Evolutionary conservation across 805 yeast genomes (phyloP).

Genomic region (Metschnikowia arizonensis): DNA sequence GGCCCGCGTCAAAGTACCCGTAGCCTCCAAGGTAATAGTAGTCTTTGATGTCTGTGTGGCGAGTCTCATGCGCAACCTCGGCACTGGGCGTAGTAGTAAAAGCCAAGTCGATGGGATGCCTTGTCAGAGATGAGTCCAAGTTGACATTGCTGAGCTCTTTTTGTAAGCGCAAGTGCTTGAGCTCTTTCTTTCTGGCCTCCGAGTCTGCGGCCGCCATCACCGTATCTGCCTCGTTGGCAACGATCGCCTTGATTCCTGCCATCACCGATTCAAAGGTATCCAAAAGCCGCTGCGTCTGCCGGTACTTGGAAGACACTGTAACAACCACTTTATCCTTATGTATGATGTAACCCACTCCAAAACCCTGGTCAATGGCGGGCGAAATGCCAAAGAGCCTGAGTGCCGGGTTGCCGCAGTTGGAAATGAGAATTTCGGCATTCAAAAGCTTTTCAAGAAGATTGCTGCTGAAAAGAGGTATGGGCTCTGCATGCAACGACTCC

Average conservation of each 20-base stretch:
- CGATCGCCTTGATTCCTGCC: constrained; percentile 53
- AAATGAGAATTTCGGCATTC: constrained; percentile 34
- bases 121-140: constrained; percentile 16
- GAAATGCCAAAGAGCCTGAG: constrained; percentile 86
- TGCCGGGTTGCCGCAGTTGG: constrained; percentile 91
- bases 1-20: constrained; percentile 76
- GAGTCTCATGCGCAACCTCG: background rate
- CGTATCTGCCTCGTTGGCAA: constrained; percentile 35
- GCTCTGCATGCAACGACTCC: constrained; percentile 5
- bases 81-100: constrained; percentile 7
- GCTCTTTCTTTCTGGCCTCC: constrained; percentile 29
- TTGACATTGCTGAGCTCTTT: constrained; percentile 31
- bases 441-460: constrained; percentile 31
- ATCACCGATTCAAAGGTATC: constrained; percentile 63
- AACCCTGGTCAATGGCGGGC: constrained; percentile 85
- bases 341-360: constrained; percentile 88
- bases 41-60: constrained; percentile 23
- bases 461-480: constrained; percentile 33
- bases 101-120: constrained; percentile 23
- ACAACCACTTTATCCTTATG: constrained; percentile 74
- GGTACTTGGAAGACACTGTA: constrained; percentile 80
- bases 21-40: constrained; percentile 68
- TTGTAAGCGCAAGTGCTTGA: constrained; percentile 33
- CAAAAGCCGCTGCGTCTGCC: constrained; percentile 78
- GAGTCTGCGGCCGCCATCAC: constrained; percentile 30